Evolutionary conservation across 495 filamentous ascomycete genomes (phyloP).

Genomic region (Annulohypoxylon bovei): DNA sequence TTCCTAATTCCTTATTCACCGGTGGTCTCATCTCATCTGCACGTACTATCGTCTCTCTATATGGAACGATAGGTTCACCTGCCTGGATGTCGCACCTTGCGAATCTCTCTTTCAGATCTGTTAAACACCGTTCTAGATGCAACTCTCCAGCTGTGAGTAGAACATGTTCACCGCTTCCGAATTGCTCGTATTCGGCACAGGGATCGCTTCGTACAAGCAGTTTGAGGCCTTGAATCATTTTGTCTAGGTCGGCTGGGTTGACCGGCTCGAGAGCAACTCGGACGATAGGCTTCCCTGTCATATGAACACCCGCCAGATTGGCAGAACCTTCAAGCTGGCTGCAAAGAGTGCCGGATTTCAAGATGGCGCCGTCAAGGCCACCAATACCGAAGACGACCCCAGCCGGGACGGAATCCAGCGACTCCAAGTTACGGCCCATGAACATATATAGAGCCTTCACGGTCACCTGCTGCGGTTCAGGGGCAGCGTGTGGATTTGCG

Average conservation of each 20-base stretch:
- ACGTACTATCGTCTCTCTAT: conserved; percentile 88
- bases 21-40: conserved; percentile 91
- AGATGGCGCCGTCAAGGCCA: conserved; percentile 86
- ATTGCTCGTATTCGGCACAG: conserved; percentile 93
- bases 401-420: conserved; percentile 84
- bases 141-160: conserved; percentile 93
- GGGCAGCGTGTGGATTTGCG: conserved; percentile 74
- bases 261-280: conserved; percentile 92
- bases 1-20: conserved; percentile 84
- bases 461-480: conserved; percentile 82
- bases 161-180: conserved; percentile 94
- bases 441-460: conserved; percentile 92
- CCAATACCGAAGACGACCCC: conserved; percentile 97
- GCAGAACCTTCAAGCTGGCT: conserved; percentile 87
- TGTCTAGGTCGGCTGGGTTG: conserved; percentile 86
- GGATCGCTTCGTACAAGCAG: conserved; percentile 95
- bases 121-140: conserved; percentile 93
- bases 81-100: conserved; percentile 95
- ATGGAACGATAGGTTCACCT: conserved; percentile 93
- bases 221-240: conserved; percentile 89
- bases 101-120: conserved; percentile 92
- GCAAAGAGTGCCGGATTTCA: conserved; percentile 95
- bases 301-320: conserved; percentile 88
- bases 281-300: conserved; percentile 86
- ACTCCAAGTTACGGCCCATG: conserved; percentile 91